Evolutionary conservation across 257 asterid species (phyloP).

Genomic region (Nicotiana otophora): DNA sequence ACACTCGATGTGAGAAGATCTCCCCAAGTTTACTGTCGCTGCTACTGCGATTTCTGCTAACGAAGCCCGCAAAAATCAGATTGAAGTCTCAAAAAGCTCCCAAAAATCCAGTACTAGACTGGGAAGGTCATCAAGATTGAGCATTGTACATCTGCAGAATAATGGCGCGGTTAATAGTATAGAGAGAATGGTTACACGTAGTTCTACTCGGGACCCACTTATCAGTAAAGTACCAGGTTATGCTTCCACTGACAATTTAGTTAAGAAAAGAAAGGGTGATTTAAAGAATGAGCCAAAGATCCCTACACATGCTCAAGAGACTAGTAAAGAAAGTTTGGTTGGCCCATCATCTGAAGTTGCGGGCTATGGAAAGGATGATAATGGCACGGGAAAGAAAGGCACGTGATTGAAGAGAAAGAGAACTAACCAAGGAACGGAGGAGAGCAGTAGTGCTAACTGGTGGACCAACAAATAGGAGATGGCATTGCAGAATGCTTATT

Average conservation of each 20-base stretch:
- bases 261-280: slow-evolving; percentile 11
- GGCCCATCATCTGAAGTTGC: background rate
- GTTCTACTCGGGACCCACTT: slow-evolving; percentile 17
- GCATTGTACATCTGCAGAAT: background rate
- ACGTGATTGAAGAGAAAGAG: slow-evolving; percentile 52
- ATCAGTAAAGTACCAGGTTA: background rate
- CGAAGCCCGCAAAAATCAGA: too few relatives aligned
- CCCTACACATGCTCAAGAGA: background rate
- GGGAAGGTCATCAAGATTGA: slow-evolving; percentile 27
- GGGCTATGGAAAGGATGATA: background rate
- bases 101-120: slow-evolving; percentile 12
- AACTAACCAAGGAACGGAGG: slow-evolving; percentile 24
- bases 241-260: background rate
- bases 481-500: slow-evolving; percentile 65
- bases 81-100: slow-evolving; percentile 12
- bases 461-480: slow-evolving; percentile 76
- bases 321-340: background rate
- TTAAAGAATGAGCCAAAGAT: too few relatives aligned
- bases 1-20: slow-evolving; percentile 42
- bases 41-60: slow-evolving; percentile 23
- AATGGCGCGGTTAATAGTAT: background rate
- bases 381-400: slow-evolving; percentile 20
- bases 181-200: slow-evolving; percentile 43
- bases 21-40: slow-evolving; percentile 39
- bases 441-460: slow-evolving; percentile 27